These are phyloP conservation scores for Naganishia kalamii DNA, from an alignment of 768 basidiomycete species.

Conservation along the genomic window DNA sequence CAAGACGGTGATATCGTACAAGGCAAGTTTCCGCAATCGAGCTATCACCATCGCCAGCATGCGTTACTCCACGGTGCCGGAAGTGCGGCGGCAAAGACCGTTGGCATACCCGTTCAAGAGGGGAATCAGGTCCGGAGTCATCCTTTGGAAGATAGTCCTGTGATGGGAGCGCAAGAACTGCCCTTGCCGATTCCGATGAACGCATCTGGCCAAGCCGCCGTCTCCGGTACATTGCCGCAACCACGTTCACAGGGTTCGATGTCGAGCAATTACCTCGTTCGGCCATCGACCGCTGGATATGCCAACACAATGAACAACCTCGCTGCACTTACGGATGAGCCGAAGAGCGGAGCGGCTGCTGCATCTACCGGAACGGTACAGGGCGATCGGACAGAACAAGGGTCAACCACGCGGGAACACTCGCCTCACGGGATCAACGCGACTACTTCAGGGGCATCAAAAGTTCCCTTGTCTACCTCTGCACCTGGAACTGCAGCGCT, in stretches of 20 bases:
- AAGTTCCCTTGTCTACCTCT: background rate
- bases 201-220: background rate
- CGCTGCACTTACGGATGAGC: background rate
- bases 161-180: slow-evolving; percentile 5
- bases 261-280: background rate
- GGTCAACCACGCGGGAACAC: slow-evolving; percentile 1
- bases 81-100: background rate
- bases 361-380: background rate
- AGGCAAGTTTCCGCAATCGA: slow-evolving; percentile 12
- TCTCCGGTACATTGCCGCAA: background rate
- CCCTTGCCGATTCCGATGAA: background rate
- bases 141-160: slow-evolving; percentile 24
- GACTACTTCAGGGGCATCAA: background rate
- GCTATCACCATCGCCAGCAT: slow-evolving; percentile 7
- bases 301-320: background rate
- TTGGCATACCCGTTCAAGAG: slow-evolving; percentile 6
- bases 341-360: background rate
- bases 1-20: background rate
- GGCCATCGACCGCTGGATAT: background rate
- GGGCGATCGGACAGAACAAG: background rate
- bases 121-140: slow-evolving; percentile 18
- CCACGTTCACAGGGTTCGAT: slow-evolving; percentile 5
- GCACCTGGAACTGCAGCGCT: background rate
- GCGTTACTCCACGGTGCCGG: slow-evolving; percentile 1
- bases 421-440: slow-evolving; percentile 8